phyloP scores from a whole-genome alignment of 192 early-diverging fungal species.

The Gamsiella multidivaricata region DNA sequence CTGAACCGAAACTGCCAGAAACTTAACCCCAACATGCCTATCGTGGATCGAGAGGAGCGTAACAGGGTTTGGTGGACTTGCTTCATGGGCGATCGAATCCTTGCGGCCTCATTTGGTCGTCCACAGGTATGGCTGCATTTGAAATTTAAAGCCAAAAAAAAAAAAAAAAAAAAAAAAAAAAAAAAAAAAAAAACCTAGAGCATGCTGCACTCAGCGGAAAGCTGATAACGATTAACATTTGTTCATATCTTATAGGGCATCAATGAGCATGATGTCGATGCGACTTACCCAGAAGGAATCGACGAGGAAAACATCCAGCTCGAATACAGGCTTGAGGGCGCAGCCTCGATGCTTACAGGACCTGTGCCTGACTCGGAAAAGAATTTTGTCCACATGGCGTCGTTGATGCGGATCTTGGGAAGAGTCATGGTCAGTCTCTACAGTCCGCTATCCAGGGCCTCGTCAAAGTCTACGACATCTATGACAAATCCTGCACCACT shows the following conservation, averaged over 20 bases:
- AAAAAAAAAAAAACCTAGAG: too few species aligned
- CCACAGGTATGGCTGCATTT: slow-evolving; percentile 55
- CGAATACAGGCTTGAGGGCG: slow-evolving; percentile 27
- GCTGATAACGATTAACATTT: too few species aligned
- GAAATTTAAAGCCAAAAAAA: background rate
- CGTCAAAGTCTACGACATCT: slow-evolving; percentile 23
- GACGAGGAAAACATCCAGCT: slow-evolving; percentile 45
- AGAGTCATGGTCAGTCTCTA: slow-evolving; percentile 63
- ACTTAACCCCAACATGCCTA: slow-evolving; percentile 52
- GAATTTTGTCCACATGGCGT: slow-evolving; percentile 51
- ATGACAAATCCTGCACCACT: slow-evolving; percentile 59
- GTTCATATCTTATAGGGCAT: slow-evolving; percentile 61
- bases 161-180: too few species aligned
- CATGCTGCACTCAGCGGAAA: too few species aligned
- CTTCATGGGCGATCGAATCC: slow-evolving; percentile 76
- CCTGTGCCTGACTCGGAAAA: slow-evolving; percentile 31
- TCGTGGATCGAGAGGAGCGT: slow-evolving; percentile 64
- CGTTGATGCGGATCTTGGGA: slow-evolving; percentile 63
- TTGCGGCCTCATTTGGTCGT: slow-evolving; percentile 75
- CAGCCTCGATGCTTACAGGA: slow-evolving; percentile 26
- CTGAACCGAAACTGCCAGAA: slow-evolving; percentile 62
- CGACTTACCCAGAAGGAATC: slow-evolving; percentile 58
- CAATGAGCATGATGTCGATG: slow-evolving; percentile 67
- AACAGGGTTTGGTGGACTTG: slow-evolving; percentile 83
- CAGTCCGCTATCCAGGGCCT: slow-evolving; percentile 53